Evolutionary conservation across 129 eudicot species (phyloP).

Genomic region (Arctium minus): DNA sequence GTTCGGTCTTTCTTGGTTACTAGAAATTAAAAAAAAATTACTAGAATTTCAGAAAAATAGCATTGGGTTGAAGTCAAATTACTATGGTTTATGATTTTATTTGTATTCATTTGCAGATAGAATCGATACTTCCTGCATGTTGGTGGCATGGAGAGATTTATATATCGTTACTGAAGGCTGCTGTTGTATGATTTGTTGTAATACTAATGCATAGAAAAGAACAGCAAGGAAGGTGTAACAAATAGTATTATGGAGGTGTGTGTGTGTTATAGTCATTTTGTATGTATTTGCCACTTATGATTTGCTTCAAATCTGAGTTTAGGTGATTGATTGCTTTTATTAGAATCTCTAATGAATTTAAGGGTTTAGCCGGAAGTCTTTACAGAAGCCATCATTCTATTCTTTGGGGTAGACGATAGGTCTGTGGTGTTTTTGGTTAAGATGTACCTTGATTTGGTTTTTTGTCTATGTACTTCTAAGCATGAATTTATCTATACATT

Average conservation of each 20-base stretch:
- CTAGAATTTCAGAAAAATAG: not conserved
- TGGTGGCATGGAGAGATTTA: not conserved
- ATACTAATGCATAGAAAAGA: conserved; percentile 18
- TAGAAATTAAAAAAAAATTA: not conserved
- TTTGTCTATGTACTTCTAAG: too few species aligned
- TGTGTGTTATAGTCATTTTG: conserved; percentile 21
- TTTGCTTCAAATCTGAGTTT: conserved; percentile 12
- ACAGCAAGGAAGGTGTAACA: not conserved
- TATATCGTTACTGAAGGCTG: conserved; percentile 16
- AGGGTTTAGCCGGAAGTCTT: too few species aligned
- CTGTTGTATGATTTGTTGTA: conserved; percentile 22
- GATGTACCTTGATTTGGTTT: too few species aligned
- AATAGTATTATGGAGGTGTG: conserved; percentile 14
- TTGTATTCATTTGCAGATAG: conserved; percentile 13
- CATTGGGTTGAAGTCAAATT: not conserved
- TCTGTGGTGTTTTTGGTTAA: too few species aligned
- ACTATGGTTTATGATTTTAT: not conserved
- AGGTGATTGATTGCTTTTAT: not conserved
- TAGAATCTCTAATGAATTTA: not conserved
- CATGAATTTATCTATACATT: too few species aligned
- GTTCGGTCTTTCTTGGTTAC: not conserved
- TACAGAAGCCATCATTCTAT: too few species aligned
- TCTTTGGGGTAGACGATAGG: too few species aligned
- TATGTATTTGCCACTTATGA: not conserved
- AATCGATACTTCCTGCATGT: conserved; percentile 5